Base-by-base conservation (phyloP, 1,284 basidiomycete species). In the Marasmius tenuissimus region DNA sequence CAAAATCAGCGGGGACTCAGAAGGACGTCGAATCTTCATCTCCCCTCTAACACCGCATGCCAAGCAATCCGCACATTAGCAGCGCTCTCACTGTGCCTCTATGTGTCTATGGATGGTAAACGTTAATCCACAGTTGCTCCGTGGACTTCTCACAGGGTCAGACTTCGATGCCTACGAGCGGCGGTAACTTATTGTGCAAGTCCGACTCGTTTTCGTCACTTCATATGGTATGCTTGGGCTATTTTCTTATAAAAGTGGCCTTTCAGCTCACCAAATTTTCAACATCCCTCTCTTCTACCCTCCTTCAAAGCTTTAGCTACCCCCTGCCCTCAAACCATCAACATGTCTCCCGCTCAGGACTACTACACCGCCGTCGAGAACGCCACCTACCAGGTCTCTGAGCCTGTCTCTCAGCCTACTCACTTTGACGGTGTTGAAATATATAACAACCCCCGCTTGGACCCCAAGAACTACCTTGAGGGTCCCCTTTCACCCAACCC, bases 401-500 rank as follows among this genome's bases (percentile, higher is more conserved):
- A 8, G 2, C 9, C 45, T 18, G 45, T 20, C 16, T 16, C 20
- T 47, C 45, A 16, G 11, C 45, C 45, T 47, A 18, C 45, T 5
- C 20, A 47, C 45, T 16, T 20, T 8, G n/a, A 18, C 16, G 45
- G n/a, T 2, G n/a, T 20, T 14, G 20, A 10, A 18, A 20, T 47
- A 8, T 85, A 86, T 73, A 80, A 81, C 73, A 86, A 86, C 68
- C 61, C 86, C 38, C 85, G 86, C 42, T 71, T 87, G 20, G 85
- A 89, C 72, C 86, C 87, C 45, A 81, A 81, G 69, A 89, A 89
- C 72, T 91, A 80, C 73, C 73, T 88, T 45, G 82, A 89, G 16
- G 89, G 88, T 4, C 83, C 87, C 12, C 73, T 91, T 1, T 91
- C 89, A 2, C 72, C 73, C 62, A 86, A 89, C 68, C 81, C 89